Evolutionary conservation across 2,329 filamentous ascomycete genomes (phyloP).

Genomic region (Pezicula rhizophila): DNA sequence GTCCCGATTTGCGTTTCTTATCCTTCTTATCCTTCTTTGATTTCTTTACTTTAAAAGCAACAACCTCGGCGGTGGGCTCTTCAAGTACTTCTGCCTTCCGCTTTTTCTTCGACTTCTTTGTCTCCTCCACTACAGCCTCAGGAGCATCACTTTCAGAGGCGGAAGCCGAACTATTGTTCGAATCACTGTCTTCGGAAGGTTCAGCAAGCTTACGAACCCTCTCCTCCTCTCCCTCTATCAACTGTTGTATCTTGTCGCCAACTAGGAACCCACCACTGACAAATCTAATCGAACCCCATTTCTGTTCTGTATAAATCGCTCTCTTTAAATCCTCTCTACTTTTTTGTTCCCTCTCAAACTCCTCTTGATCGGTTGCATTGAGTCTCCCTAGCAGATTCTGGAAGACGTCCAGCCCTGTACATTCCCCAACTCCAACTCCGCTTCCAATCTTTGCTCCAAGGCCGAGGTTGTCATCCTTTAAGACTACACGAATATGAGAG

Average conservation of each 20-base stretch:
- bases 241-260: conserved; percentile 48
- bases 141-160: not conserved
- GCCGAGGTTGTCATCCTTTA: conserved; percentile 90
- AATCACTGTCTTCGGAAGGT: conserved; percentile 6
- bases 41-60: conserved; percentile 23
- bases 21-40: conserved; percentile 25
- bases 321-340: conserved; percentile 65
- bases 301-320: conserved; percentile 66
- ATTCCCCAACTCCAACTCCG: conserved; percentile 58
- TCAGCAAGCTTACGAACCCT: conserved; percentile 23
- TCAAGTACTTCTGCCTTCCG: conserved; percentile 40
- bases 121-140: conserved; percentile 10
- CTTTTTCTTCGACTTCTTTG: conserved; percentile 30
- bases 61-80: conserved; percentile 16
- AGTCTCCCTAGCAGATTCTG: conserved; percentile 80
- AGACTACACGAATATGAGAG: conserved; percentile 74
- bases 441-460: conserved; percentile 75
- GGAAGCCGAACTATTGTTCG: not conserved
- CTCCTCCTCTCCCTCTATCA: conserved; percentile 31
- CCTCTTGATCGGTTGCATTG: conserved; percentile 78
- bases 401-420: conserved; percentile 82
- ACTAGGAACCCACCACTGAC: conserved; percentile 73
- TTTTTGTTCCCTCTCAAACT: conserved; percentile 64
- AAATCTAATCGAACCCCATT: conserved; percentile 78
- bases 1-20: conserved; percentile 24